Evolutionary conservation across 108 stramenopile species (phyloP), one percentile per base, ranked within the genome.

Genomic region (Parmales sp.): DNA sequence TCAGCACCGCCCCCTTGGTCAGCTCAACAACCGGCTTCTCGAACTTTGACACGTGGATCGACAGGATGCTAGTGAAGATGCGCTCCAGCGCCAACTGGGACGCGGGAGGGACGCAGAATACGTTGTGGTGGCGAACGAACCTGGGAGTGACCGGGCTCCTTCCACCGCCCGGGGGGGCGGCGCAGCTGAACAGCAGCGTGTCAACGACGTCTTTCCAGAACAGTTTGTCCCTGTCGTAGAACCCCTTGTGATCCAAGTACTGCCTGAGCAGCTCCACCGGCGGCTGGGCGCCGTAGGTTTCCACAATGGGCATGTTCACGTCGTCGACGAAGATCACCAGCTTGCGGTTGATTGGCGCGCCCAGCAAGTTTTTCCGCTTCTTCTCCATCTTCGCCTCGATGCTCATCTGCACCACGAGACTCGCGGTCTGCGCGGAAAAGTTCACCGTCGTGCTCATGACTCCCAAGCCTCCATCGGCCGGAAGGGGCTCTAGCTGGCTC

Each of bases 161-260:
- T 23, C 84, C 84, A 22, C 84, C 83, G 2, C 82, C 84, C 9
- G 84, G 82, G 1, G 84, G 84, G 5, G 84, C 84, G 7, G 84
- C 84, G 3, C 74, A 78, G 7, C 72, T 66, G 36, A 85, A 73
- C 5, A 83, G 68, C 74, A 80, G 51, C 28, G 80, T 83, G 74
- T 85, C 81, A 39, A 50, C 60, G 9, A 85, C 77, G 66, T 85
- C 81, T 66, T 85, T 85, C 82, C 82, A 85, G 70, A 85, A 85
- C 16, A 85, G 80, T 68, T 85, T 85, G 66, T 85, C 84, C n/a
- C 84, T 76, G 70, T 85, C 84, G 72, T 85, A 85, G 72, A 85
- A 85, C 7, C 84, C 84, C 67, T 85, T 81, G 74, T 82, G 80
- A 48, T 85, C 84, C 7, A 82, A 72, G 68, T 83, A 83, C 76